Conservation (phyloP, 2,329 filamentous ascomycete genomes). For the Trichoderma afroharzianum region DNA sequence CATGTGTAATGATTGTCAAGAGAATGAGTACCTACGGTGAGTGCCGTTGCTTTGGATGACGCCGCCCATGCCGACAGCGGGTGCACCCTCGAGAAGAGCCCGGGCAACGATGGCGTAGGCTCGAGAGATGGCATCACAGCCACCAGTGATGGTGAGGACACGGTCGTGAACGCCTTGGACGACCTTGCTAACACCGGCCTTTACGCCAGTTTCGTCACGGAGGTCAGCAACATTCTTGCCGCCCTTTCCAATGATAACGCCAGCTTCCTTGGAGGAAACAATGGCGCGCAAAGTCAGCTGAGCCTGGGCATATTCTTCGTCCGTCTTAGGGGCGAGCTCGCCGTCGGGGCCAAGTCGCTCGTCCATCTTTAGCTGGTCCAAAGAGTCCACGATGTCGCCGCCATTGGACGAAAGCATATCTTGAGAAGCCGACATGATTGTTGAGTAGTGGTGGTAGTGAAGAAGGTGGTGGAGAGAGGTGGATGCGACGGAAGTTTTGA, state of each 20-base stretch:
- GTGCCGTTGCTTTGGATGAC: conserved; percentile 83
- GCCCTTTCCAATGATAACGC: conserved; percentile 97
- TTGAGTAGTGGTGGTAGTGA: conserved; percentile 6
- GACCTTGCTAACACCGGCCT: conserved; percentile 97
- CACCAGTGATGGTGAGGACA: conserved; percentile 90
- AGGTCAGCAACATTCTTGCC: conserved; percentile 98
- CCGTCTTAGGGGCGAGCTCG: conserved; percentile 80
- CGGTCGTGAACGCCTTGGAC: conserved; percentile 96
- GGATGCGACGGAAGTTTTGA: conserved; percentile 7
- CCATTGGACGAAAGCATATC: conserved; percentile 56
- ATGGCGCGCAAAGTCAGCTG: conserved; percentile 94
- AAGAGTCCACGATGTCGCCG: conserved; percentile 56
- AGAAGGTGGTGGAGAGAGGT: background rate
- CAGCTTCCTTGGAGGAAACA: conserved; percentile 97
- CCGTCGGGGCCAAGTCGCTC: conserved; percentile 69
- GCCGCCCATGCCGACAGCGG: conserved; percentile 93
- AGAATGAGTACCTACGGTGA: conserved; percentile 62
- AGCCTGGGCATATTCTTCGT: conserved; percentile 92
- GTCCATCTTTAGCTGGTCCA: conserved; percentile 64
- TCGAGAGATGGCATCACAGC: conserved; percentile 81
- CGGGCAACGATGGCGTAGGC: conserved; percentile 93
- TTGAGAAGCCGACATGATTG: conserved; percentile 60
- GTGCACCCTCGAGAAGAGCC: conserved; percentile 86
- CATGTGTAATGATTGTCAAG: background rate
- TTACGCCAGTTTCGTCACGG: conserved; percentile 95